Base-by-base conservation (phyloP, 2,329 filamentous ascomycete species). In the Phoma sp. region DNA sequence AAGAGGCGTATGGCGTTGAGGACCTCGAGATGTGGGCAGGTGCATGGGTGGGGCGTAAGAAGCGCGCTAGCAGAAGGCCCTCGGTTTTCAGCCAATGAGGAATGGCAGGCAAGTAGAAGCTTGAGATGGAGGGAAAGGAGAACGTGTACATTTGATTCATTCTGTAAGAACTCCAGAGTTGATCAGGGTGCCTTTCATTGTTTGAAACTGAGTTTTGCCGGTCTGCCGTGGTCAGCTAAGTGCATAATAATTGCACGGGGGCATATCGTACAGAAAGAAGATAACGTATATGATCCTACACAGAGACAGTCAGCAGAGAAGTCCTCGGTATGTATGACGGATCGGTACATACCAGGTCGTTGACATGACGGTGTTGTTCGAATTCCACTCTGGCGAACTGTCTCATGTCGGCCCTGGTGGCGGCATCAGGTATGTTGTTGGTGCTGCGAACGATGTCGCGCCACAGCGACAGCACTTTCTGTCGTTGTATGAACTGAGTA, bases 171-270 rank as follows among this genome's bases (percentile, higher is more conserved):
- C 51, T 12, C 72, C 71, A 15, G 72, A 67, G 43, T 75, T 74
- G 35, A 74, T 67, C 1, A 75, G 61, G 12, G 73, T 64, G 37
- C 57, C 66, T 54, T 75, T 78, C 78, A 83, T 81, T 13, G 74
- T 73, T 58, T 82, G 80, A 32, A 82, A 78, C 58, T 83, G 77
- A 12, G 80, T 81, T 68, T 80, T 82, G 13, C 80, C 80, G 17
- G 73, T 78, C 74, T 79, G 51, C 0, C 24, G 15, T 33, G 15
- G 48, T 57, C 32, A 59, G 59, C 52, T 31, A 51, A 27, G 4
- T 29, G 32, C n/a, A 39, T 17, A 29, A 33, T 27, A 36, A 38
- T 32, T 15, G 19, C 33, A 24, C 19, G n/a, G 9, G 13, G 21
- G 36, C 13, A 27, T 5, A 25, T 43, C 72, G 54, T 69, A 79